These are phyloP conservation scores for Aureobasidium sp. DNA, from an alignment of 2,329 filamentous ascomycete genomes.

Conservation along the genomic window DNA sequence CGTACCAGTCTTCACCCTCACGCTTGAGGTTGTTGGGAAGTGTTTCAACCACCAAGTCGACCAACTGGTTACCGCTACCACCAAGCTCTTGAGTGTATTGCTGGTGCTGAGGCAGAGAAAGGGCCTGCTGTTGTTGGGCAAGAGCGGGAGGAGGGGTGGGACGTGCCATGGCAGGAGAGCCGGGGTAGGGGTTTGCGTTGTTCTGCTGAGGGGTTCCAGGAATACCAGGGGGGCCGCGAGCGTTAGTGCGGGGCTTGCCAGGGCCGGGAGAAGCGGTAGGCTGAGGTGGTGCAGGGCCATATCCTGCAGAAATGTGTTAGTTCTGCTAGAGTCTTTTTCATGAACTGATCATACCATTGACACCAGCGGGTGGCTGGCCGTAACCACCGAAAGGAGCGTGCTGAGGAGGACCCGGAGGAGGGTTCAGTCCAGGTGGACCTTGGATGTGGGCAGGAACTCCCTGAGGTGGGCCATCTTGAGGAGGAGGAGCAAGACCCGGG, in stretches of 20 bases:
- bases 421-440: conserved; percentile 59
- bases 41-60: conserved; percentile 79
- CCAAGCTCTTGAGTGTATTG: conserved; percentile 27
- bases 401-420: conserved; percentile 50
- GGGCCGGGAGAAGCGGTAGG: conserved; percentile 82
- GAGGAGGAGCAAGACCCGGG: conserved; percentile 66
- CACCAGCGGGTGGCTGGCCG: conserved; percentile 49
- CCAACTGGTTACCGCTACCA: conserved; percentile 61
- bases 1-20: conserved; percentile 86
- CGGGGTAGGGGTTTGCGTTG: conserved; percentile 77
- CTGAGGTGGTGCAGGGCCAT: conserved; percentile 73
- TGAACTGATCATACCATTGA: conserved; percentile 47
- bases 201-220: conserved; percentile 90
- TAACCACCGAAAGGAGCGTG: conserved; percentile 65
- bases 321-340: background rate
- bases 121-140: conserved; percentile 27
- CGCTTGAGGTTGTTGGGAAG: conserved; percentile 83
- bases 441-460: conserved; percentile 57
- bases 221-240: conserved; percentile 47
- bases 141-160: conserved; percentile 58
- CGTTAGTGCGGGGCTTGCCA: conserved; percentile 56
- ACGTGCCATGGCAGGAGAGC: conserved; percentile 81
- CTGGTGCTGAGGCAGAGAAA: conserved; percentile 23
- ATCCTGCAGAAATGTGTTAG: conserved; percentile 44
- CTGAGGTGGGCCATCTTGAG: conserved; percentile 51